Base-by-base conservation (phyloP, 2,329 filamentous ascomycete genomes). In the Sclerotinia nivalis region DNA sequence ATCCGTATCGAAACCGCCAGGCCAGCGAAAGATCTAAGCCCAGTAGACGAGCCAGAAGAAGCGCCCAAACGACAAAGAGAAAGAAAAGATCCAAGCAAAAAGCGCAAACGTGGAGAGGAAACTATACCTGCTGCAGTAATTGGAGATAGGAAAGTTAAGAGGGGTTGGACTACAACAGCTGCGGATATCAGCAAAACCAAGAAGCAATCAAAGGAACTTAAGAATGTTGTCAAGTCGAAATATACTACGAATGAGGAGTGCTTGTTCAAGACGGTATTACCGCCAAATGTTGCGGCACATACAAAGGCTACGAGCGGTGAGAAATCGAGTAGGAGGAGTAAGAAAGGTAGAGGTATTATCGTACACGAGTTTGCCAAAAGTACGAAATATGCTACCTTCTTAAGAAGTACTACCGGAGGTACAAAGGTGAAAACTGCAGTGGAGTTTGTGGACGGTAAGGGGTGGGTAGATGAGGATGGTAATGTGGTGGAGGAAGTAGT, bases 341-440 rank as follows among this genome's bases (percentile, higher is more conserved):
- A 86, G 78, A 87, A 87, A 73, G 58, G 67, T n/a, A 70, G 69
- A 50, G 87, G 91, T 71, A 84, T 90, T 1, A 83, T 93, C 5
- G 86, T 98, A 4, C 94, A 98, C 80, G 96, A 99, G 78, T 98
- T 97, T 78, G 88, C 91, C 75, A 93, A 93, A 78, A 93, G 91
- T 10, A 89, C 88, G 50, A 95, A 93, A 76, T 91, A 93, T 73
- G 92, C 93, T 0, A 91, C 87, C 6, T 97, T 97, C 78, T 80
- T 97, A 70, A 93, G 92, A 78, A 83, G 84, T 8, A 83, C 78
- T 55, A 80, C 82, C 7, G 79, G 81, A 1, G 81, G 80, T 1
- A 80, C 81, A 2, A 80, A 79, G 13, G 79, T 80, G 22, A 84
- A 84, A 60, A 79, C 83, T n/a, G 83, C 84, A 52, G 80, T 84